Percentiles rank a stretch among this genome's conserved stretches.
These are phyloP conservation scores for Auriscalpium orientale DNA, from an alignment of 768 basidiomycete genomes.

Conservation along the genomic window DNA sequence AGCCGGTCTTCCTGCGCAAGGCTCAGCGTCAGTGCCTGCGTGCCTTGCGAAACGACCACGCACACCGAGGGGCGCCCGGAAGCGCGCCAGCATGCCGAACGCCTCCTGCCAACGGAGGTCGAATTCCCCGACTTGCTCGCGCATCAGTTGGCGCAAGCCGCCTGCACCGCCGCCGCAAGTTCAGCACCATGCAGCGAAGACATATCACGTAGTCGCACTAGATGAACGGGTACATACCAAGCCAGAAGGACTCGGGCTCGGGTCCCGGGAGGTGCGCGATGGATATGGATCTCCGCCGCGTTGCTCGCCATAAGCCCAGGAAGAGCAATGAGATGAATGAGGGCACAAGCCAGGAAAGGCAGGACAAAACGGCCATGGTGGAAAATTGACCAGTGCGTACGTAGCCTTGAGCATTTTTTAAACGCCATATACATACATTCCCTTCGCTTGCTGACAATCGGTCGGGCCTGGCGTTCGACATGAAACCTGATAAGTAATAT, in stretches of 20 bases:
- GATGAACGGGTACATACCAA: slow-evolving; percentile 1
- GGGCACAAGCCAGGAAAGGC: too few relatives aligned
- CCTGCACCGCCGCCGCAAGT: not conserved
- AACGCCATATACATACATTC: too few relatives aligned
- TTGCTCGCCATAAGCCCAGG: not conserved
- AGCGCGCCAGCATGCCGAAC: slow-evolving; percentile 3
- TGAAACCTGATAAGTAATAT: too few relatives aligned
- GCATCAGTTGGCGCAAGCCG: slow-evolving; percentile 7
- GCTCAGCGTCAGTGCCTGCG: too few relatives aligned
- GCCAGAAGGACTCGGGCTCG: slow-evolving; percentile 7
- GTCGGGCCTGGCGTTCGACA: too few relatives aligned
- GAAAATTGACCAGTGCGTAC: too few relatives aligned
- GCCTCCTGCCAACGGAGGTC: slow-evolving; percentile 4
- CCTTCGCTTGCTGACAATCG: too few relatives aligned
- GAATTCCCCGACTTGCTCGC: slow-evolving; percentile 4
- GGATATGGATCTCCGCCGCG: not conserved
- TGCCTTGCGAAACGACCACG: not conserved
- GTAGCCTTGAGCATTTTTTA: too few relatives aligned
- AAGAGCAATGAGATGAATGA: too few relatives aligned
- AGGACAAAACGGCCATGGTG: too few relatives aligned
- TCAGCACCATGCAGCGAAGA: not conserved
- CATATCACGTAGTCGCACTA: not conserved
- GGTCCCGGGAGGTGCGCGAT: slow-evolving; percentile 1
- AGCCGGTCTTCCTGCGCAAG: slow-evolving; percentile 3
- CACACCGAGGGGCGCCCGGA: slow-evolving; percentile 9